Evolutionary conservation across 2,329 filamentous ascomycete species (phyloP).

Genomic region (Fusarium sp.): DNA sequence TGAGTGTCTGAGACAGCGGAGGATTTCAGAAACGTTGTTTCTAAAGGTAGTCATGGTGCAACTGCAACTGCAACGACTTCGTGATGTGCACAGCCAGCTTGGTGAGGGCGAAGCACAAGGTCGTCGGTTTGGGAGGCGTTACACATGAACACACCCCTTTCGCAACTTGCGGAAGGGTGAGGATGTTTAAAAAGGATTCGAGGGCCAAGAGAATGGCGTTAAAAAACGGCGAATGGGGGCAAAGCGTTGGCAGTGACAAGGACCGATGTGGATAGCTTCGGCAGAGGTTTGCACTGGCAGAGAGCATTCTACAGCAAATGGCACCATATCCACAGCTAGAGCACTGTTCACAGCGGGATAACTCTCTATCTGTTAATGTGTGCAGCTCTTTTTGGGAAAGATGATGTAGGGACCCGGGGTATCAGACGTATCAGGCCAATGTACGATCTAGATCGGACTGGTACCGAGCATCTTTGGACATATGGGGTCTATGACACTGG

Average conservation of each 20-base stretch:
- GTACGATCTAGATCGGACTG: constrained; percentile 19
- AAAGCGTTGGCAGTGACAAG: constrained; percentile 12
- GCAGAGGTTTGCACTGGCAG: constrained; percentile 20
- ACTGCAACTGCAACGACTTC: constrained; percentile 33
- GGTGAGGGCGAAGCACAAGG: constrained; percentile 16
- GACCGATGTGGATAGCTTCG: constrained; percentile 1
- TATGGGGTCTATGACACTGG: constrained; percentile 5
- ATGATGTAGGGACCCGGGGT: constrained; percentile 37
- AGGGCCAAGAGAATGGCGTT: constrained; percentile 20
- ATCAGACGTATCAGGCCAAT: not conserved
- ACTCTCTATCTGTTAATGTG: not conserved
- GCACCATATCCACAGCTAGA: not conserved
- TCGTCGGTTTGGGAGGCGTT: constrained; percentile 20
- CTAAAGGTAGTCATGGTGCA: constrained; percentile 37
- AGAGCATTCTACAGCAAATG: not conserved
- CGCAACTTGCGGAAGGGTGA: constrained; percentile 30
- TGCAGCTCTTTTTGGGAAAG: constrained; percentile 1
- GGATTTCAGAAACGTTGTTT: constrained; percentile 39
- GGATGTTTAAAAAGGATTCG: constrained; percentile 18
- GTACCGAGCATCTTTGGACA: constrained; percentile 6
- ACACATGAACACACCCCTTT: constrained; percentile 32
- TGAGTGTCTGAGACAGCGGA: constrained; percentile 47
- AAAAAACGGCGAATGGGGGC: not conserved
- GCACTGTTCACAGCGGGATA: not conserved
- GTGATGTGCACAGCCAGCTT: constrained; percentile 8